Evolutionary conservation across 2,329 filamentous ascomycete genomes (phyloP).

Genomic region (Colletotrichum lentis): DNA sequence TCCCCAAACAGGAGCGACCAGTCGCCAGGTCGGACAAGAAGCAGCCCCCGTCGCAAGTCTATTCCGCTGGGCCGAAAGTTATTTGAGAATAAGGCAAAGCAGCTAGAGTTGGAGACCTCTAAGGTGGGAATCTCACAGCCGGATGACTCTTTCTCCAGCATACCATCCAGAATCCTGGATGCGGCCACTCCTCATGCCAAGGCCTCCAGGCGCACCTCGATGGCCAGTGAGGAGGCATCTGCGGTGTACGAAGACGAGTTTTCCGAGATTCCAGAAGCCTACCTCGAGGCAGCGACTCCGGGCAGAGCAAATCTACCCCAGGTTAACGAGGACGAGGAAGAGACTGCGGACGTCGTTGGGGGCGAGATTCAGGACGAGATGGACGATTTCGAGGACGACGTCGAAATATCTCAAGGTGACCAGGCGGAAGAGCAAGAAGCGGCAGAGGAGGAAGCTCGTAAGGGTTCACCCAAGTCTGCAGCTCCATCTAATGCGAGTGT

Average conservation of each 20-base stretch:
- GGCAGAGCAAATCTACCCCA: slow-evolving; percentile 42
- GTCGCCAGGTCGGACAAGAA: slow-evolving; percentile 47
- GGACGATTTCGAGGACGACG: slow-evolving; percentile 1
- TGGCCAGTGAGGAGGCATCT: slow-evolving; percentile 44
- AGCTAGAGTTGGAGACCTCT: slow-evolving; percentile 31
- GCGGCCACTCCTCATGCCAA: slow-evolving; percentile 44
- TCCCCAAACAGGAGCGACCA: slow-evolving; percentile 27
- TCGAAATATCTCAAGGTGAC: slow-evolving; percentile 7
- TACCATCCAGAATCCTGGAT: slow-evolving; percentile 47
- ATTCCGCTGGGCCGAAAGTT: slow-evolving; percentile 48
- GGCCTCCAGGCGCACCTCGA: slow-evolving; percentile 13
- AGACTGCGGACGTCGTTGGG: neutral
- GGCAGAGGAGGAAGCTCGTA: slow-evolving; percentile 28
- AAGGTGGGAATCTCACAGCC: slow-evolving; percentile 17
- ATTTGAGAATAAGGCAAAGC: slow-evolving; percentile 45
- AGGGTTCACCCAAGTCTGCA: slow-evolving; percentile 29
- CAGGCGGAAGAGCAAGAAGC: slow-evolving; percentile 29
- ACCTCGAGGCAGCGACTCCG: slow-evolving; percentile 61
- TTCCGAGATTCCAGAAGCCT: slow-evolving; percentile 62
- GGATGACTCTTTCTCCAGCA: slow-evolving; percentile 48
- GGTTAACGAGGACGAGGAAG: slow-evolving; percentile 27
- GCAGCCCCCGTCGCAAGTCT: slow-evolving; percentile 48
- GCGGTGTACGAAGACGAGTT: slow-evolving; percentile 63
- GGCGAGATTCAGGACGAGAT: slow-evolving; percentile 18
- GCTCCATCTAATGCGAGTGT: slow-evolving; percentile 44